Evolutionary conservation across 441 rosid genomes (phyloP).

Genomic region (Erodium trifolium): DNA sequence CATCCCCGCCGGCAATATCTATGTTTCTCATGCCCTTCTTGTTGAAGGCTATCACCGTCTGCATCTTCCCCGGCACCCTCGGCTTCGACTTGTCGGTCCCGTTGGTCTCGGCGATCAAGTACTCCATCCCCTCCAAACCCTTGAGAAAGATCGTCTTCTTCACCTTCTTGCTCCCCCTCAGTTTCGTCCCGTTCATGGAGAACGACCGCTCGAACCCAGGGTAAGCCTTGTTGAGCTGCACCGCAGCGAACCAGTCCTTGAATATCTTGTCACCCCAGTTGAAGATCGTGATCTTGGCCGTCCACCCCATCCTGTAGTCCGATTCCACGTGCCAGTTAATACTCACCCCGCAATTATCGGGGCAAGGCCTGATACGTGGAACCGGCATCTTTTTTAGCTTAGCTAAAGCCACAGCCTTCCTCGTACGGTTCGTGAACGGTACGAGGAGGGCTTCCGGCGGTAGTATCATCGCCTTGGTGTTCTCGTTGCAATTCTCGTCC

Average conservation of each 20-base stretch:
- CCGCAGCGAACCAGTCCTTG: constrained; percentile 37
- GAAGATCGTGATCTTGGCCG: constrained; percentile 38
- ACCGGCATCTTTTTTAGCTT: constrained; percentile 22
- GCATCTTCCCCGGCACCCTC: constrained; percentile 40
- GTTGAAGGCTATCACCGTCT: constrained; percentile 39
- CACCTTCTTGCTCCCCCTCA: constrained; percentile 9
- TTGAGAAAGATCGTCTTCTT: constrained; percentile 39
- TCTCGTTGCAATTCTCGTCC: constrained; percentile 31
- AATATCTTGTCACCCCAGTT: constrained; percentile 42
- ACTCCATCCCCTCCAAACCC: constrained; percentile 32
- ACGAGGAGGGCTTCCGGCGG: constrained; percentile 33
- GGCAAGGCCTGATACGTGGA: constrained; percentile 45
- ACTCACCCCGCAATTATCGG: constrained; percentile 48
- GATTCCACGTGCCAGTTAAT: constrained; percentile 46
- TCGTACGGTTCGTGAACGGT: constrained; percentile 43
- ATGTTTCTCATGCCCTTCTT: constrained; percentile 37
- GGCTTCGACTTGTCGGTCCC: constrained; percentile 34
- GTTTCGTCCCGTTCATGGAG: constrained; percentile 35
- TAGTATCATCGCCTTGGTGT: constrained; percentile 32
- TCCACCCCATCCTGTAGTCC: constrained; percentile 44
- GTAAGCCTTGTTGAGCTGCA: constrained; percentile 33
- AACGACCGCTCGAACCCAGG: constrained; percentile 38
- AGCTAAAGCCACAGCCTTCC: constrained; percentile 31
- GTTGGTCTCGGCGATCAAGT: constrained; percentile 30
- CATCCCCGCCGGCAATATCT: constrained; percentile 32